Evolutionary conservation across 2,329 filamentous ascomycete species (phyloP), one percentile per base, ranked within the genome.

Genomic region (Neoascochyta sp.): DNA sequence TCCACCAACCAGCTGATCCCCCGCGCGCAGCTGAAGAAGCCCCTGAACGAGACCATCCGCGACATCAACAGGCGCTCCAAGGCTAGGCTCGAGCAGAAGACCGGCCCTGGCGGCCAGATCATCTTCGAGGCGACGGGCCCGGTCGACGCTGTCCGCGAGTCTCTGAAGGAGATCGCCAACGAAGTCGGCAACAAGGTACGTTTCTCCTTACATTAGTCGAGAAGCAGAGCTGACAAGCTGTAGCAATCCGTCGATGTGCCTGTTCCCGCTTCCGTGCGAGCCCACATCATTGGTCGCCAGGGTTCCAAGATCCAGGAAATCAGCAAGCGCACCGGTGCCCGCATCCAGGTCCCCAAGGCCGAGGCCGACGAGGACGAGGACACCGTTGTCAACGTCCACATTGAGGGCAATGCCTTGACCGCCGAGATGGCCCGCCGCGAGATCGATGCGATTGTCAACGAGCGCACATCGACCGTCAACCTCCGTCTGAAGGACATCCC

Each of bases 61-160:
- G 88, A 95, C 45, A 86, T 96, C 66, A 95, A 94, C 68, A 86
- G 83, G 66, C 86, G 83, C 57, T 94, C 86, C 39, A 88, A 90
- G 60, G 88, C 89, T 36, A 86, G 80, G 48, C 78, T 98, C 47
- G 81, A 83, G 47, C 82, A 89, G 73, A 78, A 78, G 36, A 76
- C 78, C 37, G 79, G 81, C n/a, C 75, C 80, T 41, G 81, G 78
- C 43, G 86, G 84, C 13, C 75, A 76, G 20, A 73, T 88, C 48
- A 80, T 82, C 49, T 93, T 98, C 57, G 85, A 90, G 62, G 88
- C 87, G 26, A 83, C 80, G 44, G 90, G 92, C 35, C 83, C 87
- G 35, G 80, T 82, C 36, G 86, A 93, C 36, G 79, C 84, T 50
- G 88, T 90, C 43, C 81, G 87, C 57, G 81, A 92, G 66, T 87